Conservation (phyloP, 306 rosid genomes). For the Sindora glabra region DNA sequence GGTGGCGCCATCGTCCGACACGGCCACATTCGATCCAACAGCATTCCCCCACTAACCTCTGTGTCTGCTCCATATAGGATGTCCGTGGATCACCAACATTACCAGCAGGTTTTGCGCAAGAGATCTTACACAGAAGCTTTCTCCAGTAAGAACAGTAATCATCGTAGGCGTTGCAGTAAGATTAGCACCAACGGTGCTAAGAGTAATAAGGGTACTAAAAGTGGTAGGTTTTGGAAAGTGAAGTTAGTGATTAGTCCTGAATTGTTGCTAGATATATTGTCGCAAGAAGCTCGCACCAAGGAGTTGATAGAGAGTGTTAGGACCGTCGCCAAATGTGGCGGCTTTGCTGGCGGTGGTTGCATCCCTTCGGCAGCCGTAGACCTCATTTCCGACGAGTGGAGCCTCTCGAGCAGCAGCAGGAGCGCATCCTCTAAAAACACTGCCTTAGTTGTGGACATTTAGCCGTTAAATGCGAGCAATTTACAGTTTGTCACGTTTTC, state of each 20-base stretch:
- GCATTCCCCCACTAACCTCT: conserved; percentile 34
- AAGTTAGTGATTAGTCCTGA: conserved; percentile 67
- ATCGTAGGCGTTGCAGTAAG: too few species aligned
- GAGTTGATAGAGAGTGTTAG: conserved; percentile 72
- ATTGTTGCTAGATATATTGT: conserved; percentile 59
- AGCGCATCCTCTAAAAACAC: conserved; percentile 45
- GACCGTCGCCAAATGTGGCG: conserved; percentile 72
- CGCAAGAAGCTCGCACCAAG: conserved; percentile 56
- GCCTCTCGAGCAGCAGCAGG: conserved; percentile 48
- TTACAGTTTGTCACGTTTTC: too few species aligned
- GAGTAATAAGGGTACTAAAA: too few species aligned
- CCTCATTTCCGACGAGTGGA: conserved; percentile 64
- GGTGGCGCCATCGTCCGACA: conserved; percentile 25
- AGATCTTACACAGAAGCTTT: conserved; percentile 41
- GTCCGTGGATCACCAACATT: conserved; percentile 48
- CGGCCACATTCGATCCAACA: conserved; percentile 66
- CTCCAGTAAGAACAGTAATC: conserved; percentile 28
- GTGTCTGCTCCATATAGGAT: conserved; percentile 48
- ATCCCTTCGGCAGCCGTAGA: conserved; percentile 25
- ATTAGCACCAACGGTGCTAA: too few species aligned
- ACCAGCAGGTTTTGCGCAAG: conserved; percentile 35
- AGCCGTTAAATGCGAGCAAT: too few species aligned
- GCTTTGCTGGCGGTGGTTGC: conserved; percentile 10
- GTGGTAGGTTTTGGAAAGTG: conserved; percentile 71
- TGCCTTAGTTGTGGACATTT: conserved; percentile 31